A percentile compares a stretch with the other conserved stretches of the same genome.
Evolutionary conservation across 139 green algal genomes (phyloP).

Genomic region (Tetradesmus lagerheimii): DNA sequence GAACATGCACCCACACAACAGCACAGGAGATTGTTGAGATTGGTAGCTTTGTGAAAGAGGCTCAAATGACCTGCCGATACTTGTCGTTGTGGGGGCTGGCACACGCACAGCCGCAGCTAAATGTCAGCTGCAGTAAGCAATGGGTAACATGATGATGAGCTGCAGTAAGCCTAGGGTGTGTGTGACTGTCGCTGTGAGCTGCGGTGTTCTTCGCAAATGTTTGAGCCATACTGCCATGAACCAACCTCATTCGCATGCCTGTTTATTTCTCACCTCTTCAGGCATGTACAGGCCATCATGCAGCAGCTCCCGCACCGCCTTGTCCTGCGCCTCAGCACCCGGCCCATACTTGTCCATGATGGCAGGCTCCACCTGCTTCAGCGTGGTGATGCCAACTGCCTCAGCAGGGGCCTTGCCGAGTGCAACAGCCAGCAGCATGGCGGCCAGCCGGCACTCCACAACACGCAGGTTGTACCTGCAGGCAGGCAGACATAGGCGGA

Average conservation of each 20-base stretch:
- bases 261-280: constrained; percentile 58
- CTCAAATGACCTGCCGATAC: too few relatives aligned
- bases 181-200: too few relatives aligned
- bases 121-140: too few relatives aligned
- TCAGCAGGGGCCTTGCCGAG: constrained; percentile 63
- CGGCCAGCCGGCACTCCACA: constrained; percentile 95
- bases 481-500: neutral
- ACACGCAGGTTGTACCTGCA: constrained; percentile 96
- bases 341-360: constrained; percentile 50
- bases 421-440: constrained; percentile 75
- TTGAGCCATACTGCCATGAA: too few relatives aligned
- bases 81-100: too few relatives aligned
- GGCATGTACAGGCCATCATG: constrained; percentile 71
- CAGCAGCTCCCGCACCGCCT: constrained; percentile 73
- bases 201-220: too few relatives aligned
- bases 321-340: constrained; percentile 29
- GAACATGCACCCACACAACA: too few relatives aligned
- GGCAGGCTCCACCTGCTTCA: constrained; percentile 64
- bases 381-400: constrained; percentile 51
- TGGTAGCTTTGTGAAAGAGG: too few relatives aligned
- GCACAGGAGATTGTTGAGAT: too few relatives aligned
- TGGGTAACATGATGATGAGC: too few relatives aligned
- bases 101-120: too few relatives aligned
- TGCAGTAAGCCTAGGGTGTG: too few relatives aligned
- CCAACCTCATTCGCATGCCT: neutral